Percentiles rank a stretch among this genome's conserved stretches.
Evolutionary conservation across 371 early-diverging fungal species (phyloP).

Genomic region (Syncephalastrum contaminatum): DNA sequence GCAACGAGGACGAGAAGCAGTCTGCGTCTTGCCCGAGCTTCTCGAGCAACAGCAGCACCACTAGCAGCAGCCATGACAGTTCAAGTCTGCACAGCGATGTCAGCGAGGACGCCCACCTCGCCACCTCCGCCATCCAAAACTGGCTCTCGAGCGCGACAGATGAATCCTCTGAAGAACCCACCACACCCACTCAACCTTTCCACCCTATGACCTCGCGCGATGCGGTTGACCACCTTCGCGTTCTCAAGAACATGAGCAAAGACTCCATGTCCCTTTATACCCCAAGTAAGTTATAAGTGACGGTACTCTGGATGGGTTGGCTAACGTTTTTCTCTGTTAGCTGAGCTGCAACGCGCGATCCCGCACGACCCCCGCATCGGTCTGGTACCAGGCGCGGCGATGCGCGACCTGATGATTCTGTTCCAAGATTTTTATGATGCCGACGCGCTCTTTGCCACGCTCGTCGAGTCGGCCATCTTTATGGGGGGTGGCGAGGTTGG

Average conservation of each 20-base stretch:
- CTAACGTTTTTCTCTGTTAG: conserved; percentile 6
- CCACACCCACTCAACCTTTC: conserved; percentile 6
- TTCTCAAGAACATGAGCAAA: conserved; percentile 10
- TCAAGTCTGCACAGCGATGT: background rate
- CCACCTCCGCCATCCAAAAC: background rate
- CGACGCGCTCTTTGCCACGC: conserved; percentile 32
- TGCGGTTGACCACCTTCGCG: conserved; percentile 22
- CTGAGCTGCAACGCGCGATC: conserved; percentile 39
- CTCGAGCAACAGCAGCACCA: too few species aligned
- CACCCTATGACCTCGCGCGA: conserved; percentile 33
- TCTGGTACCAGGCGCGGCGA: conserved; percentile 34
- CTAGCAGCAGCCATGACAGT: too few species aligned
- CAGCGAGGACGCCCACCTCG: conserved; percentile 2
- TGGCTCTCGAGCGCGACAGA: background rate
- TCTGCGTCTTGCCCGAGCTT: too few species aligned
- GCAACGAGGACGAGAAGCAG: background rate
- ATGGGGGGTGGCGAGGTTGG: conserved; percentile 36
- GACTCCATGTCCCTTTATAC: conserved; percentile 14
- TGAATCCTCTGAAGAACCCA: background rate
- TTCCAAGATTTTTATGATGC: conserved; percentile 43
- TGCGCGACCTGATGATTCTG: conserved; percentile 46
- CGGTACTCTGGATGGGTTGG: background rate
- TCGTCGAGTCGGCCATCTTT: conserved; percentile 34
- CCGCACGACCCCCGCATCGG: conserved; percentile 48
- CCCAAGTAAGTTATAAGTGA: conserved; percentile 24